phyloP scores from a whole-genome alignment of 1,284 basidiomycete genomes.

The Rugosomyces carneus region DNA sequence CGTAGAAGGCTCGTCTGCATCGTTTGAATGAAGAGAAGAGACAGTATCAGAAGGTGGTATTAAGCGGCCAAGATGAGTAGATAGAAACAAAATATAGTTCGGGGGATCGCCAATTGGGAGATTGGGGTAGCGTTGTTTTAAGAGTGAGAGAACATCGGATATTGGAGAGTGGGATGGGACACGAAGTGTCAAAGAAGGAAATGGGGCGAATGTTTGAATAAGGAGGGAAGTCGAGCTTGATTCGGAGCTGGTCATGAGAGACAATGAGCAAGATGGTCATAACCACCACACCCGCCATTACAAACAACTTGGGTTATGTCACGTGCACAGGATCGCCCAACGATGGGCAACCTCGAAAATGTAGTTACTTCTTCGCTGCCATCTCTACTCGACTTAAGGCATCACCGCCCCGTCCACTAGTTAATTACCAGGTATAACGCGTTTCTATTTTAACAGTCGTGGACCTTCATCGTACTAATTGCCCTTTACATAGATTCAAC shows the following conservation, averaged over 20 bases:
- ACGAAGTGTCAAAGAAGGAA: slow-evolving; percentile 62
- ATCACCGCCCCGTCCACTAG: too few species aligned
- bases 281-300: too few species aligned
- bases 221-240: slow-evolving; percentile 37
- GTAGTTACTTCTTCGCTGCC: too few species aligned
- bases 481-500: too few species aligned
- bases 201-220: slow-evolving; percentile 71
- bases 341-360: too few species aligned
- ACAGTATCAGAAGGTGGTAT: slow-evolving; percentile 36
- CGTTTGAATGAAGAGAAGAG: slow-evolving; percentile 36
- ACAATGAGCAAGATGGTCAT: slow-evolving; percentile 1
- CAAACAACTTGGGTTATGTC: too few species aligned
- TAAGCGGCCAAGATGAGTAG: slow-evolving; percentile 46
- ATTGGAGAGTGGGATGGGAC: slow-evolving; percentile 48
- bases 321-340: too few species aligned
- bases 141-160: slow-evolving; percentile 43
- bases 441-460: too few species aligned
- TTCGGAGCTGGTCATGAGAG: slow-evolving; percentile 9
- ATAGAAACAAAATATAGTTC: slow-evolving; percentile 40
- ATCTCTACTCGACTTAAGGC: too few species aligned
- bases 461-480: too few species aligned
- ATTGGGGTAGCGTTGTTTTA: slow-evolving; percentile 51
- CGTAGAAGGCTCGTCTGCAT: slow-evolving; percentile 17
- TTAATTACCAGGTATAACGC: too few species aligned
- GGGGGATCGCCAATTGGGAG: slow-evolving; percentile 40